Conservation (phyloP, 345 rosid genomes). For the Psidium friedrichsthalianum region DNA sequence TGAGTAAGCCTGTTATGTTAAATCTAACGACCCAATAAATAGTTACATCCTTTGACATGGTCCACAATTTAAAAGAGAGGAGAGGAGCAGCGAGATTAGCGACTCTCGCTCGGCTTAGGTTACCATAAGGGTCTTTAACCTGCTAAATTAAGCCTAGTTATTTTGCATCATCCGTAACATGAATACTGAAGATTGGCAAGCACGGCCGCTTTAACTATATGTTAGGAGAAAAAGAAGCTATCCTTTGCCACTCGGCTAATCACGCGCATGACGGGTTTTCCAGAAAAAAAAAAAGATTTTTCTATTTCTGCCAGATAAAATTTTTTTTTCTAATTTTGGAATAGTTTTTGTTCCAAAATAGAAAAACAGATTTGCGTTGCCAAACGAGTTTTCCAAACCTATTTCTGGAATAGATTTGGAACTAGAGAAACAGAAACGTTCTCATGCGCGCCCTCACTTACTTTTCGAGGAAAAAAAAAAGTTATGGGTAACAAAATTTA, state of each 20-base stretch:
- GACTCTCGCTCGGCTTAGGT: background rate
- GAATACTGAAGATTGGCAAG: background rate
- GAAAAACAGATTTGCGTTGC: too few relatives aligned
- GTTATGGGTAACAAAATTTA: background rate
- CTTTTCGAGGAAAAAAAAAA: too few relatives aligned
- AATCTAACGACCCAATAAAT: too few relatives aligned
- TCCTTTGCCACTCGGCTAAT: background rate
- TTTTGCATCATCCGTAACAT: background rate
- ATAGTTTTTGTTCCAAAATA: too few relatives aligned
- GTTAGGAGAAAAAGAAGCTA: background rate
- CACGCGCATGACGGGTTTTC: too few relatives aligned
- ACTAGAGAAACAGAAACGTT: too few relatives aligned
- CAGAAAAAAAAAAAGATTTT: too few relatives aligned
- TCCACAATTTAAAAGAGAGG: background rate
- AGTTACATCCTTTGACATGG: background rate
- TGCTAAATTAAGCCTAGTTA: background rate
- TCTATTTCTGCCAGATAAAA: too few relatives aligned
- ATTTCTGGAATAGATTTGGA: too few relatives aligned
- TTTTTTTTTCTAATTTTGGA: too few relatives aligned
- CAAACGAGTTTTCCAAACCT: too few relatives aligned
- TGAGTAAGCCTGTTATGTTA: background rate
- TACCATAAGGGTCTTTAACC: background rate
- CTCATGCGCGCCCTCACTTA: too few relatives aligned
- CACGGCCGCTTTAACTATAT: background rate
- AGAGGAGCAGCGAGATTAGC: background rate